These are phyloP conservation scores for Cladophialophora carrionii DNA, from an alignment of 2,329 filamentous ascomycete species.

Conservation along the genomic window DNA sequence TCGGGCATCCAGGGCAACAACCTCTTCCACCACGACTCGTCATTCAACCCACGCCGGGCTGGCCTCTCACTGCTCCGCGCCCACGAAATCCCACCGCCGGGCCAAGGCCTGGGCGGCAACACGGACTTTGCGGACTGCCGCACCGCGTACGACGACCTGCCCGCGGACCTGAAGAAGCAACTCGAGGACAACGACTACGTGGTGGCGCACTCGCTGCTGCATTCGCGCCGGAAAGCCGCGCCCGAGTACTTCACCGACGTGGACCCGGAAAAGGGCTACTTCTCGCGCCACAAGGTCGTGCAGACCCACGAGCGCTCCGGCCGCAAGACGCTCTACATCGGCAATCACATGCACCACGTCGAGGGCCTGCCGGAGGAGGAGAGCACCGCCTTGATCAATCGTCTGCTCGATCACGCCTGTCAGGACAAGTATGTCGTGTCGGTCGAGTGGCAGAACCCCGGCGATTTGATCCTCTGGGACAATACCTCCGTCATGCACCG, in stretches of 20 bases:
- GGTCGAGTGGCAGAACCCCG: constrained; percentile 54
- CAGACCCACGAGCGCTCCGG: constrained; percentile 55
- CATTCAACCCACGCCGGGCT: constrained; percentile 61
- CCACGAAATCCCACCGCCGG: constrained; percentile 53
- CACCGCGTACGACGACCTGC: constrained; percentile 55
- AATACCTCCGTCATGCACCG: constrained; percentile 62
- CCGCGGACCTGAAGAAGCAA: constrained; percentile 42
- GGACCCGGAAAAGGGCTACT: constrained; percentile 46
- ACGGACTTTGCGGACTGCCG: constrained; percentile 61
- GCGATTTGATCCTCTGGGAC: constrained; percentile 63
- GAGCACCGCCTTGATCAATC: constrained; percentile 44
- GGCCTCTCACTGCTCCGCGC: constrained; percentile 58
- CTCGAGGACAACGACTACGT: constrained; percentile 51
- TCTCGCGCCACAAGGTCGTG: constrained; percentile 54
- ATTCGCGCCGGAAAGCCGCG: constrained; percentile 56
- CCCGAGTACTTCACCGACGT: constrained; percentile 50
- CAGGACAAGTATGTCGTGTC: constrained; percentile 54
- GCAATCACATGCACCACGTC: constrained; percentile 58
- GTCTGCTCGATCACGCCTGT: constrained; percentile 51
- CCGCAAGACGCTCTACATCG: constrained; percentile 59
- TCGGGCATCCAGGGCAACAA: constrained; percentile 53
- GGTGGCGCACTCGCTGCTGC: constrained; percentile 58
- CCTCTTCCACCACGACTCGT: constrained; percentile 61
- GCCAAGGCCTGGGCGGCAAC: constrained; percentile 50
- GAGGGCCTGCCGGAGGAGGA: constrained; percentile 42